Conservation (phyloP, 2,329 filamentous ascomycete genomes). For the Epichloe baconii region DNA sequence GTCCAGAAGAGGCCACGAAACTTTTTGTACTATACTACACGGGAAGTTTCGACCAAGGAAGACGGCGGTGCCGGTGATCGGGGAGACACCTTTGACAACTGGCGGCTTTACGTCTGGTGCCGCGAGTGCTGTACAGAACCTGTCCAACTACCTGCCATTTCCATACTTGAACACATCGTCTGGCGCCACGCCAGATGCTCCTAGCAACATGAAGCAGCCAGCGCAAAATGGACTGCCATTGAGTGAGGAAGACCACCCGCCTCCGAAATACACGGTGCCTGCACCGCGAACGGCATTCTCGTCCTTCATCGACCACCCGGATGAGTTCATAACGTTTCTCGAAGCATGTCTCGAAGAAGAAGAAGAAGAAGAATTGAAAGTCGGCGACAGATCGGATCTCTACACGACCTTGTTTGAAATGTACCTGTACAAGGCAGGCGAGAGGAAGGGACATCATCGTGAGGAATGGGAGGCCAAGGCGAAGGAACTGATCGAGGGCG, state of each 20-base stretch:
- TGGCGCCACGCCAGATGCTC: conserved; percentile 35
- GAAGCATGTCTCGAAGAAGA: conserved; percentile 69
- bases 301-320: conserved; percentile 85
- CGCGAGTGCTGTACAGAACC: conserved; percentile 69
- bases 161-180: conserved; percentile 66
- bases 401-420: conserved; percentile 97
- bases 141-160: conserved; percentile 70
- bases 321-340: conserved; percentile 84
- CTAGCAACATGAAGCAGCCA: conserved; percentile 36
- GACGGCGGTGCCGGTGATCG: conserved; percentile 22
- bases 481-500: conserved; percentile 72
- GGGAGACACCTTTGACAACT: conserved; percentile 22
- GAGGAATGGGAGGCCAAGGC: conserved; percentile 84
- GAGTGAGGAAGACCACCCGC: conserved; percentile 31
- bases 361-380: conserved; percentile 42
- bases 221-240: conserved; percentile 38
- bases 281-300: conserved; percentile 85
- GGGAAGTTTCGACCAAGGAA: conserved; percentile 62
- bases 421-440: conserved; percentile 81
- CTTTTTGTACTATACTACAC: conserved; percentile 95
- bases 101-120: conserved; percentile 43
- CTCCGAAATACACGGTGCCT: conserved; percentile 59
- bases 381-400: conserved; percentile 69
- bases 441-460: conserved; percentile 51
- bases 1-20: conserved; percentile 66